These are phyloP conservation scores for Silene vulgaris DNA, from an alignment of 179 eudicot species.

Conservation along the genomic window DNA sequence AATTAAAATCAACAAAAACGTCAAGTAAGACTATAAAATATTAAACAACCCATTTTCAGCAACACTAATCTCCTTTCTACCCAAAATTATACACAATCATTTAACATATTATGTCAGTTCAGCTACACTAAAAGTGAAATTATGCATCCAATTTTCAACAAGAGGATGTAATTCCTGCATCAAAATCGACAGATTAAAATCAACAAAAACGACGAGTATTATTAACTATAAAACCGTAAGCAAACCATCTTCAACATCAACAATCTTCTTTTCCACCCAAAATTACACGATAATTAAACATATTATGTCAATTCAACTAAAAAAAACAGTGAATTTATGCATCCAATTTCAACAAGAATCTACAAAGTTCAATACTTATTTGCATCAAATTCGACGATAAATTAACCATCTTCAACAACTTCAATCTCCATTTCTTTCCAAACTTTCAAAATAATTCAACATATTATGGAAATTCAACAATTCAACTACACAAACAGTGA, in stretches of 20 bases:
- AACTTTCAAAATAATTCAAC: not conserved
- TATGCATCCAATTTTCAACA: not conserved
- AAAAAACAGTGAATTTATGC: not conserved
- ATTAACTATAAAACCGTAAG: not conserved
- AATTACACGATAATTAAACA: not conserved
- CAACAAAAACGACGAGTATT: not conserved
- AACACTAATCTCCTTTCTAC: not conserved
- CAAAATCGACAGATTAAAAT: not conserved
- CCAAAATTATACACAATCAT: conserved; percentile 2
- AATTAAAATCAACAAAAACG: not conserved
- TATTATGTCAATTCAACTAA: not conserved
- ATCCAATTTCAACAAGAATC: not conserved
- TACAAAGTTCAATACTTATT: not conserved
- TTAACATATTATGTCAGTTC: not conserved
- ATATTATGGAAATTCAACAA: not conserved
- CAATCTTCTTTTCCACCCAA: not conserved
- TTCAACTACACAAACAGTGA: not conserved
- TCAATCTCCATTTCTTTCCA: not conserved
- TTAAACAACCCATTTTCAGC: not conserved
- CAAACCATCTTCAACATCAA: not conserved
- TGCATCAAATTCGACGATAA: too few relatives aligned
- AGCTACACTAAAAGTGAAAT: not conserved
- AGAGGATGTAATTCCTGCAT: not conserved
- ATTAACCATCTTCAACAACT: not conserved
- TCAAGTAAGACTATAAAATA: not conserved